A percentile compares a stretch with the other conserved stretches of the same genome.
These are phyloP conservation scores for Penicillium psychrosexuale DNA, from an alignment of 2,329 filamentous ascomycete genomes.

Conservation along the genomic window DNA sequence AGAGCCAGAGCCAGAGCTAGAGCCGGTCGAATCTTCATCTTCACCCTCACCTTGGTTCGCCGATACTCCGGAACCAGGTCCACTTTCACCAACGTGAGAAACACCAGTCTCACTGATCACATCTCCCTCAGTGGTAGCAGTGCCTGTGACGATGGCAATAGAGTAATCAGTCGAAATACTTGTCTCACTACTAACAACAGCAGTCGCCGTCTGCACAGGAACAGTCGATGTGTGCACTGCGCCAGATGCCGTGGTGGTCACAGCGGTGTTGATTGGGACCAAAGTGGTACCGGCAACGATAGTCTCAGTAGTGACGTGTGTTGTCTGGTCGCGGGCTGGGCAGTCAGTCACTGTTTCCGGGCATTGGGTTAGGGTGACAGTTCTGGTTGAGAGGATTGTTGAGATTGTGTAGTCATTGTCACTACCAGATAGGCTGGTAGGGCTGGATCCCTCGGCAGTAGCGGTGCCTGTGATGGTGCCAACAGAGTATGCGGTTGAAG, in stretches of 20 bases:
- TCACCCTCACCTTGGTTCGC: neutral
- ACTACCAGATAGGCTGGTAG: neutral
- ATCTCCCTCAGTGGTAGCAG: neutral
- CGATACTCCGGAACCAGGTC: neutral
- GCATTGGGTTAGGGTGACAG: conserved; percentile 15
- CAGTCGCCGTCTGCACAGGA: neutral
- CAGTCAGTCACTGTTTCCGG: conserved; percentile 15
- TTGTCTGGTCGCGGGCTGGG: conserved; percentile 15
- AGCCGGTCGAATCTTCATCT: neutral
- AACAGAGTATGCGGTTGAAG: neutral
- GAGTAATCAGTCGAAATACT: neutral
- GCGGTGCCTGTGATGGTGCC: neutral
- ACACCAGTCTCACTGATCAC: neutral
- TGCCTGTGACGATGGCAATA: neutral
- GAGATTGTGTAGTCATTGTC: conserved; percentile 8
- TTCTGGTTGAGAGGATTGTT: conserved; percentile 13
- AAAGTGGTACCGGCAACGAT: conserved; percentile 18
- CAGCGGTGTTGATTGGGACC: neutral
- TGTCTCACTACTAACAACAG: neutral
- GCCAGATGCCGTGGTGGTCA: neutral
- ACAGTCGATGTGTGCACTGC: neutral
- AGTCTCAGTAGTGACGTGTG: conserved; percentile 17
- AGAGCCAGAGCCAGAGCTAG: neutral
- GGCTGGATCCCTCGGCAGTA: neutral
- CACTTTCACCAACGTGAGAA: neutral